A percentile compares a stretch with the other conserved stretches of the same genome.
These are phyloP conservation scores for Massospora cicadina DNA, from an alignment of 371 early-diverging fungal genomes.

Conservation along the genomic window DNA sequence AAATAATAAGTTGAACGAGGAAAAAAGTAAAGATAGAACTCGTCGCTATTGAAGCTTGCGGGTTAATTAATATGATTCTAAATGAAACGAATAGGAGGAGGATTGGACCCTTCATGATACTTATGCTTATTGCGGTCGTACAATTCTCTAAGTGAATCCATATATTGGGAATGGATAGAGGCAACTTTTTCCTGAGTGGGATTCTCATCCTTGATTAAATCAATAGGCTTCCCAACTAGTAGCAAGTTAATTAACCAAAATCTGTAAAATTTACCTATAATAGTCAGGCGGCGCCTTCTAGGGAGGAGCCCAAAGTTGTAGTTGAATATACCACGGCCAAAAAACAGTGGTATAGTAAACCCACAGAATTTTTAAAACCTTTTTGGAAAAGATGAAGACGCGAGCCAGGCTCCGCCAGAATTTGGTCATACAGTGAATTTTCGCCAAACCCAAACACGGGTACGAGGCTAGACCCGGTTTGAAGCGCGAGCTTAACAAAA, in stretches of 20 bases:
- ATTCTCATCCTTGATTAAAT: constrained; percentile 24
- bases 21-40: too few species aligned
- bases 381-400: constrained; percentile 30
- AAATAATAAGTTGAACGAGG: too few species aligned
- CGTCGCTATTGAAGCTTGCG: too few species aligned
- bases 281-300: constrained; percentile 26
- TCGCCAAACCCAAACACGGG: constrained; percentile 68
- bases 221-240: constrained; percentile 41
- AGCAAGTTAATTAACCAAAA: not conserved
- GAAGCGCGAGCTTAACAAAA: constrained; percentile 63
- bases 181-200: constrained; percentile 47
- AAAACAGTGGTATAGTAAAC: constrained; percentile 50
- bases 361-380: constrained; percentile 35
- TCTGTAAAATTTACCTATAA: constrained; percentile 23
- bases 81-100: not conserved
- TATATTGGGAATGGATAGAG: constrained; percentile 37
- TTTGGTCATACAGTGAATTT: constrained; percentile 53
- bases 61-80: too few species aligned
- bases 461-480: constrained; percentile 34
- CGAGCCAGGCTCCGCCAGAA: constrained; percentile 29
- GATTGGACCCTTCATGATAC: not conserved
- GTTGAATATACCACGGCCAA: constrained; percentile 54
- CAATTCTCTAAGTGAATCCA: constrained; percentile 33
- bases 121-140: constrained; percentile 36
- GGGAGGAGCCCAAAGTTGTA: constrained; percentile 40